Evolutionary conservation across 164 flowering plant genomes (phyloP), one percentile per base, ranked within the genome.

Genomic region (Chloranthus sessilifolius): DNA sequence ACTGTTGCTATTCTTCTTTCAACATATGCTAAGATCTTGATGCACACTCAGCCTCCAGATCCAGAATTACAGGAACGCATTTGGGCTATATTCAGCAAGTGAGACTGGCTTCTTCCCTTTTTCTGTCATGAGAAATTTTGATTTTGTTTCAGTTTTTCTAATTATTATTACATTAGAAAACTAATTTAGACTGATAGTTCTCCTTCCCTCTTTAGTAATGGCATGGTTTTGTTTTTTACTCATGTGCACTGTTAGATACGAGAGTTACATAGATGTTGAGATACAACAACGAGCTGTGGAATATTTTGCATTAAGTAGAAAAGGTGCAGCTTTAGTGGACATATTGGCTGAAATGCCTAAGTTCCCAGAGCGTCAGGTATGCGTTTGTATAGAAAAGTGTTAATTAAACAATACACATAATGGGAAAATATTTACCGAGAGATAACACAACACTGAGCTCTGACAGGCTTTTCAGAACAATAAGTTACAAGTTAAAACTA

Each of bases 261-360:
- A 83, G 73, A 87, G 95, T 64, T 87, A 83, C 74, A 89, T 94
- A 62, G 99, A 94, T 72, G 90, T 69, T 35, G 99, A 94, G 66
- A 85, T 94, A 74, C 99, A 94, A 58, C 99, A 94, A 58, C 70
- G 99, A 54, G 99, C 99, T 54, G 84, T 78, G 62, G 99, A 94
- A 59, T 94, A 94, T 64, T 63, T 78, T 70, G 76, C 81, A 39
- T 67, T 94, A 66, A 85, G 97, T 66, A 69, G 60, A 67, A 94
- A 83, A 73, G 99, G 99, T 67, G 85, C 79, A 49, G 88, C 83
- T 58, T 63, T 87, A 37, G 66, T 73, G 74, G 99, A 89, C 69
- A 79, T 94, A 60, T 67, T 94, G 66, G 95, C 99, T 56, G 99
- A 89, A 74, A 94, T 89, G 97, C 99, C 99, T 14, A 94, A 94